Conservation (phyloP, 108 stramenopile species). For the Cyclotella choctawhatcheeana region DNA sequence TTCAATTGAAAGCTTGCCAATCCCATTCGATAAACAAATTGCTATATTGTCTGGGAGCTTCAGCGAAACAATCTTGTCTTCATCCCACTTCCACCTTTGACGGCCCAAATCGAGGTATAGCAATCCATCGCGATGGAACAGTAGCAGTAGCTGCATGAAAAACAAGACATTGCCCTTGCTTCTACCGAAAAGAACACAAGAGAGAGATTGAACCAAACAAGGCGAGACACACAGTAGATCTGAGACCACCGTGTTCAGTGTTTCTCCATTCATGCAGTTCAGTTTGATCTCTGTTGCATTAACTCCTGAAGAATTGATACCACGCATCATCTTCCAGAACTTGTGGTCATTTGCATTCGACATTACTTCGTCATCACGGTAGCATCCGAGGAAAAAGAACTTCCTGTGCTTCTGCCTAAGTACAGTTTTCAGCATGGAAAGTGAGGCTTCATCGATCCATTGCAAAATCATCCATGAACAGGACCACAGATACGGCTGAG, state of each 20-base stretch:
- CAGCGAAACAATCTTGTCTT: conserved; percentile 7
- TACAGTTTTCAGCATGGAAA: conserved; percentile 1
- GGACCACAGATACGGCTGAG: not conserved
- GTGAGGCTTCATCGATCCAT: conserved; percentile 20
- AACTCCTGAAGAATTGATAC: not conserved
- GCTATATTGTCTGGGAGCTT: conserved; percentile 22
- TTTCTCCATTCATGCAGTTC: conserved; percentile 8
- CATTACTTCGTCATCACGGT: conserved; percentile 22
- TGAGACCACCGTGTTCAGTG: conserved; percentile 27
- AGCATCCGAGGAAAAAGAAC: conserved; percentile 23
- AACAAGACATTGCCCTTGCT: conserved; percentile 28
- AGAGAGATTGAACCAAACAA: conserved; percentile 8
- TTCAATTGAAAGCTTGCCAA: conserved; percentile 10
- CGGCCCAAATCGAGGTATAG: not conserved
- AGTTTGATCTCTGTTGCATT: not conserved
- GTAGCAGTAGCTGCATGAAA: conserved; percentile 14
- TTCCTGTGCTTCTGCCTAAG: not conserved
- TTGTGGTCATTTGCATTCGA: conserved; percentile 8
- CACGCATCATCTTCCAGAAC: not conserved
- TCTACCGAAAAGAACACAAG: conserved; percentile 13
- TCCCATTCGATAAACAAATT: conserved; percentile 10
- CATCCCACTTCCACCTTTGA: conserved; percentile 33
- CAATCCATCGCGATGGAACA: not conserved
- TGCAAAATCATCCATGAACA: conserved; percentile 12
- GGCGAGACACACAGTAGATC: conserved; percentile 12